phyloP scores from a whole-genome alignment of 192 early-diverging fungal genomes.

The Coemansia pectinata region DNA sequence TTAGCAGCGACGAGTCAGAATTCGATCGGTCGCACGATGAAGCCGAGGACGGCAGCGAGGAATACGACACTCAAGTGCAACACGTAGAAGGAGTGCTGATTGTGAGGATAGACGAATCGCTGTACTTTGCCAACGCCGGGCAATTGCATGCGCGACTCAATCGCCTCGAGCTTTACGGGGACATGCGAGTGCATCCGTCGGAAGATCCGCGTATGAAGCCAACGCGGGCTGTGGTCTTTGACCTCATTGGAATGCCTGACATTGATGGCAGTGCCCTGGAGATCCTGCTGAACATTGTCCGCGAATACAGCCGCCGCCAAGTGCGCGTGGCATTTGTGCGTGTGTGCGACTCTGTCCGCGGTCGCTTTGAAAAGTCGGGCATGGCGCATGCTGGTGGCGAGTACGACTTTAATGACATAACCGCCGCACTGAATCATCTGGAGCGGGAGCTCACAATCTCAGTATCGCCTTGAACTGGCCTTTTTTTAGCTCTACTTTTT shows the following conservation, averaged over 20 bases:
- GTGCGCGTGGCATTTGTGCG: constrained; percentile 94
- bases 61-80: constrained; percentile 58
- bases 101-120: constrained; percentile 87
- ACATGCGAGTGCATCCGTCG: constrained; percentile 92
- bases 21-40: constrained; percentile 14
- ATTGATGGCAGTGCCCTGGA: constrained; percentile 93
- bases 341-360: constrained; percentile 69
- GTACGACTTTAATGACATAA: constrained; percentile 70
- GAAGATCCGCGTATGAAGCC: constrained; percentile 81
- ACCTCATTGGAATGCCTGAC: constrained; percentile 82
- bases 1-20: constrained; percentile 12
- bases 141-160: constrained; percentile 94
- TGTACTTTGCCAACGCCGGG: constrained; percentile 98
- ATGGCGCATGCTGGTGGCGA: constrained; percentile 64
- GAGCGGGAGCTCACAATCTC: constrained; percentile 36
- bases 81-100: constrained; percentile 84
- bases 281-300: constrained; percentile 88
- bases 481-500: neutral
- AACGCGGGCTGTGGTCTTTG: constrained; percentile 83
- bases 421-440: constrained; percentile 62
- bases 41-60: constrained; percentile 9
- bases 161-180: constrained; percentile 91
- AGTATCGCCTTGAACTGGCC: neutral
- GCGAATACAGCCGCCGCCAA: constrained; percentile 74
- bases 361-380: constrained; percentile 72